Base-by-base conservation (phyloP, 1,284 basidiomycete genomes). In the Boletus putidus region DNA sequence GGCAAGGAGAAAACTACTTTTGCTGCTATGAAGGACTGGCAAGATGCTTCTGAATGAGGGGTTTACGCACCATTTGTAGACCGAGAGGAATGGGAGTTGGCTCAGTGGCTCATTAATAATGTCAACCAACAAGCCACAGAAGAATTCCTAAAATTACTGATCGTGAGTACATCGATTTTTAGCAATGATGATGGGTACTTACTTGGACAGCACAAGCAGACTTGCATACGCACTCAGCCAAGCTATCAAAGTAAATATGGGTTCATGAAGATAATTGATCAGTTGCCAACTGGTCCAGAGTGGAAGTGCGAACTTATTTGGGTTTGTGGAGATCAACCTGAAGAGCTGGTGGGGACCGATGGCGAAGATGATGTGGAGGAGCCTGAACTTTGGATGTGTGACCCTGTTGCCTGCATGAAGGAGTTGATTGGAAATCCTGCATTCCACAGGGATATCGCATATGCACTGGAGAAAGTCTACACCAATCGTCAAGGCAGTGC, bases 351-450 rank as follows among this genome's bases (percentile, higher is more conserved):
- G 27, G 27, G 27, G 8, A 54, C 27, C 5, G 27, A 29, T 29
- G 27, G 27, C 2, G 43, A 47, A 1, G 31, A 37, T 29, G 27
- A 40, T 4, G 10, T 44, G 23, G 72, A 76, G 53, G 60, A 68
- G 1, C 50, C 73, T 6, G 70, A 76, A 58, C 33, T 75, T 0
- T 76, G 73, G 73, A 18, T 43, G 6, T 51, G 65, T 0, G 58
- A 75, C 53, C 68, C 71, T 37, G 58, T 73, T 0, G 70, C 74
- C 23, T 73, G 70, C 53, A 46, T 75, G 3, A 44, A 51, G 20
- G 70, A 73, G 46, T 50, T 75, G 4, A 66, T 75, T 29, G 63
- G 68, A 1, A 74, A 76, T 37, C 68, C 64, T 9, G 9, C 37
- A 2, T 65, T 65, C 20, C 6, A 43, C 7, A 56, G 56, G 6